A percentile compares a stretch with the other conserved stretches of the same genome.
Conservation (phyloP, 1,284 basidiomycete genomes). For the Ceratobasidium sp. region DNA sequence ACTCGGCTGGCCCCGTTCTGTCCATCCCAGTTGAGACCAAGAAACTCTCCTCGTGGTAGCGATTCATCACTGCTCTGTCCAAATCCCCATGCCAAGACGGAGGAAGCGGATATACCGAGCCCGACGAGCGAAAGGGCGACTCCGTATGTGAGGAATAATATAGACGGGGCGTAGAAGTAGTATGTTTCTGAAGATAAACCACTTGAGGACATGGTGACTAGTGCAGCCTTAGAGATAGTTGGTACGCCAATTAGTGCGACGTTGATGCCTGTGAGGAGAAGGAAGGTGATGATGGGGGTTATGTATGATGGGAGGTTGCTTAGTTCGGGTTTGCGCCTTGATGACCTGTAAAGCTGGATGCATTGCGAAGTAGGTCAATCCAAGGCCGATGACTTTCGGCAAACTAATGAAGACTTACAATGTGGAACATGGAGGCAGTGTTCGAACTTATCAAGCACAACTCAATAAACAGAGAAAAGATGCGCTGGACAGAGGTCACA, state of each 20-base stretch:
- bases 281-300: conserved; percentile 20
- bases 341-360: conserved; percentile 10
- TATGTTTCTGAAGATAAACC: not conserved
- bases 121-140: conserved; percentile 22
- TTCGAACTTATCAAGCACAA: conserved; percentile 35
- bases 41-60: not conserved
- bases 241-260: conserved; percentile 16
- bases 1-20: not conserved
- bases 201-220: conserved; percentile 3
- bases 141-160: conserved; percentile 12
- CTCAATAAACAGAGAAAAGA: conserved; percentile 31
- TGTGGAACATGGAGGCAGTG: conserved; percentile 31
- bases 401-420: conserved; percentile 12
- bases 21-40: conserved; percentile 1
- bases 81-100: conserved; percentile 9
- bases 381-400: not conserved
- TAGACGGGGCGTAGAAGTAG: conserved; percentile 28
- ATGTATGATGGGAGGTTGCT: conserved; percentile 22
- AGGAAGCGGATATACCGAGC: conserved; percentile 17
- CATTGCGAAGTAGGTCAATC: not conserved
- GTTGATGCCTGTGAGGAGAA: conserved; percentile 30
- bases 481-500: conserved; percentile 21
- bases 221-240: conserved; percentile 11
- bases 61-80: not conserved
- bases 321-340: not conserved